Base-by-base conservation (phyloP, 352 stramenopile species). In the Aphanomyces astaci region DNA sequence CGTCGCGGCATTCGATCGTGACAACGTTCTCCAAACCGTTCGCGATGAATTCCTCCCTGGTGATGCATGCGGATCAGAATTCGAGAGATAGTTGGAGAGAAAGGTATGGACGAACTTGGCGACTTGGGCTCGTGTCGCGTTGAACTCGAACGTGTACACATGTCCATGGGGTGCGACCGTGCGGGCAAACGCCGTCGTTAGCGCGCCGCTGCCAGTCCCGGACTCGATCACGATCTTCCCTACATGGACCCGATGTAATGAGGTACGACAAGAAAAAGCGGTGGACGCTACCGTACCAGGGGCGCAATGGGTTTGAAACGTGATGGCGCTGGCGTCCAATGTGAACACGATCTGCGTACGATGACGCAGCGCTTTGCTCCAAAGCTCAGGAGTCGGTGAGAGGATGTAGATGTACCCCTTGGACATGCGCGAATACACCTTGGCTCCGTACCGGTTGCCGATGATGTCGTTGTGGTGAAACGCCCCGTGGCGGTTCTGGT, bases 91-190 rank as follows among this genome's bases (percentile, higher is more conserved):
- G n/a, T n/a, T n/a, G n/a, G n/a, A n/a, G 39, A 24, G 39, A 65
- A 22, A 46, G 48, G 28, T 17, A 36, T 15, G 27, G 45, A 49
- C 43, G 31, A 27, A 71, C 64, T 63, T 72, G 2, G 97, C 97
- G 51, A 92, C 92, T 51, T 95, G 73, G 2, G 92, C 96, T 48
- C 97, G 83, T 62, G 90, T 81, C 51, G 88, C 77, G 75, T 99
- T 99, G 75, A 99, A 99, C 80, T 99, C 97, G 73, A 98, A 99
- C 11, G 95, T 99, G 73, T 98, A 96, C 11, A 98, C 84, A 70
- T 96, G 88, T 51, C 94, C 93, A n/a, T 79, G 72, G 0, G 94
- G 92, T 45, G 78, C 81, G 36, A 98, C 95, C 0, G 87, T 94
- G 33, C 87, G 82, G n/a, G 94, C 78, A 49, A 98, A 92, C 28